phyloP scores from a whole-genome alignment of 805 yeast genomes.

The Candida nonsorbophila region DNA sequence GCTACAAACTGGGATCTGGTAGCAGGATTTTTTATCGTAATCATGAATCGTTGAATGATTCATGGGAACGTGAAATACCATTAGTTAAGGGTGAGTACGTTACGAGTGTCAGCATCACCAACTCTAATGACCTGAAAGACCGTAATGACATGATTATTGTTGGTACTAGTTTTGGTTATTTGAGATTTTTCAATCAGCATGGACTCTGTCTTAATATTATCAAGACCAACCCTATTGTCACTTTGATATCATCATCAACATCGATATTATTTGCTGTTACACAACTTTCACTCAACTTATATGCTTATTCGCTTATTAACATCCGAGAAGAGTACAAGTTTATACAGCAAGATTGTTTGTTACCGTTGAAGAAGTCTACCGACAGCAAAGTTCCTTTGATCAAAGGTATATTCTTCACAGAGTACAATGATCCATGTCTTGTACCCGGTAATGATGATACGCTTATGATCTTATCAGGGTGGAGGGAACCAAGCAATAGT shows the following conservation, averaged over 20 bases:
- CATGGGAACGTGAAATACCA: slow-evolving; percentile 69
- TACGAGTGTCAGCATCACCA: slow-evolving; percentile 61
- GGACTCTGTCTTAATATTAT: slow-evolving; percentile 73
- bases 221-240: slow-evolving; percentile 66
- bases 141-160: slow-evolving; percentile 46
- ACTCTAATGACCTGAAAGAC: slow-evolving; percentile 9
- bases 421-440: slow-evolving; percentile 85
- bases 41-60: slow-evolving; percentile 56
- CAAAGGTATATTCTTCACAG: slow-evolving; percentile 77
- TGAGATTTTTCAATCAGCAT: slow-evolving; percentile 62
- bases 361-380: slow-evolving; percentile 24
- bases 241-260: slow-evolving; percentile 59
- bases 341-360: slow-evolving; percentile 32
- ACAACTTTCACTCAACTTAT: slow-evolving; percentile 29
- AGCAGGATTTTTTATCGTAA: slow-evolving; percentile 61
- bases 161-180: slow-evolving; percentile 72
- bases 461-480: slow-evolving; percentile 62
- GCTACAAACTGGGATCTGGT: slow-evolving; percentile 26
- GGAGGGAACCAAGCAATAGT: slow-evolving; percentile 75
- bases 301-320: slow-evolving; percentile 45
- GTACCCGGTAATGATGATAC: slow-evolving; percentile 71
- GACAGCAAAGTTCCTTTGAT: slow-evolving; percentile 28
- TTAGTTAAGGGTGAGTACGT: slow-evolving; percentile 50
- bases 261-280: slow-evolving; percentile 49
- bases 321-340: slow-evolving; percentile 35